Conservation (phyloP, 139 green algal species). For the Yamagishiella unicocca region DNA sequence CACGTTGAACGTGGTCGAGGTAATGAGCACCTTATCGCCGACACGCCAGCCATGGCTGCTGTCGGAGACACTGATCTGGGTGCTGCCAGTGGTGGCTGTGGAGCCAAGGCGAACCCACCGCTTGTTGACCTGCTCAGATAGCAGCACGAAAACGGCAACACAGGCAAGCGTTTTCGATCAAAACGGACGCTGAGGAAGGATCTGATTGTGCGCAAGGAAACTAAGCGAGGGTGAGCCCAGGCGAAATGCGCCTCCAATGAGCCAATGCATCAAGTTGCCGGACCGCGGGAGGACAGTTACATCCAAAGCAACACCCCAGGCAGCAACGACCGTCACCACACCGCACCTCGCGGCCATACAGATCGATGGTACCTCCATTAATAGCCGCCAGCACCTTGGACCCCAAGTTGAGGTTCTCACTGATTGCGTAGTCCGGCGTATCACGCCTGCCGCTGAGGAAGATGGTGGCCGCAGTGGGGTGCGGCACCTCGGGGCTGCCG, state of each 20-base stretch:
- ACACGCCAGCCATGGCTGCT: slow-evolving; percentile 49
- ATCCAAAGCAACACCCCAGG: too few species aligned
- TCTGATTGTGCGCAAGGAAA: too few species aligned
- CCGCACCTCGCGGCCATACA: slow-evolving; percentile 57
- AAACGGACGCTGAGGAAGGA: too few species aligned
- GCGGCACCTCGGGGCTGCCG: slow-evolving; percentile 5
- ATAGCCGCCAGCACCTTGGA: slow-evolving; percentile 51
- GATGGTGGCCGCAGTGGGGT: slow-evolving; percentile 4
- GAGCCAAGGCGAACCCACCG: slow-evolving; percentile 59
- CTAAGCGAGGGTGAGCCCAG: too few species aligned
- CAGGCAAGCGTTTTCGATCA: too few species aligned
- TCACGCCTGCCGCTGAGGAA: slow-evolving; percentile 5
- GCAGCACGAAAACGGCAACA: too few species aligned
- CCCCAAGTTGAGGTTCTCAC: slow-evolving; percentile 42
- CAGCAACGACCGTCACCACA: too few species aligned
- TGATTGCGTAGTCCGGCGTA: slow-evolving; percentile 42
- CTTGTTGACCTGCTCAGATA: slow-evolving; percentile 5
- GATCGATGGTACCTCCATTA: slow-evolving; percentile 49
- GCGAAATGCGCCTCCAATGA: too few species aligned
- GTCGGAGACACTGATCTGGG: slow-evolving; percentile 38
- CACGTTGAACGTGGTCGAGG: slow-evolving; percentile 61
- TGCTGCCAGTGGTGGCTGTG: slow-evolving; percentile 46
- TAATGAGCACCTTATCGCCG: slow-evolving; percentile 56
- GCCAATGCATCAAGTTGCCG: too few species aligned
- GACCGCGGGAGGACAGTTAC: too few species aligned